phyloP scores from a whole-genome alignment of 75 land plant species.

The Cryptomeria japonica region DNA sequence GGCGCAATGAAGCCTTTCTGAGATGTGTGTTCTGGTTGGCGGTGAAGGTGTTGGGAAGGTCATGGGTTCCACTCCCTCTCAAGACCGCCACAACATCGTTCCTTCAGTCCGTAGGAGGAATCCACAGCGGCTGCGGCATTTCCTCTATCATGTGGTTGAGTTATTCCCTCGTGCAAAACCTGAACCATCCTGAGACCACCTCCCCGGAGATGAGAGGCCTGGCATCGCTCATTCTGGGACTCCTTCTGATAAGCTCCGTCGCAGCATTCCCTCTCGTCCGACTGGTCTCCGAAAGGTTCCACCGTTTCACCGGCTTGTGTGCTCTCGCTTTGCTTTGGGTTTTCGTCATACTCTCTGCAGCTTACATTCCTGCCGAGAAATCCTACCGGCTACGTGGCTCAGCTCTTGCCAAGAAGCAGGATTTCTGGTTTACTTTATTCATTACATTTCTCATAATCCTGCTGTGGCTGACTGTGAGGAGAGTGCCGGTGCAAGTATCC shows the following conservation, averaged over 20 bases:
- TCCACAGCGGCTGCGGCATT: too few species aligned
- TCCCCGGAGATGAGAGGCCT: too few species aligned
- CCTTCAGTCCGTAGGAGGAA: too few species aligned
- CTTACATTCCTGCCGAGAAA: slow-evolving; percentile 36
- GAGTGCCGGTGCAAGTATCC: slow-evolving; percentile 43
- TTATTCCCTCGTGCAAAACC: too few species aligned
- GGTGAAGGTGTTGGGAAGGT: too few species aligned
- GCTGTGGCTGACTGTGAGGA: slow-evolving; percentile 50
- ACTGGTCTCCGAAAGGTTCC: slow-evolving; percentile 50
- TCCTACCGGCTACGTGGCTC: slow-evolving; percentile 23
- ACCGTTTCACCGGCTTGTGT: slow-evolving; percentile 57
- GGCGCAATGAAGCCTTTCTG: too few species aligned
- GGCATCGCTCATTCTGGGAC: slow-evolving; percentile 30
- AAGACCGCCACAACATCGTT: too few species aligned
- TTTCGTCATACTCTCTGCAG: too few species aligned
- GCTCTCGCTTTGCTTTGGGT: too few species aligned
- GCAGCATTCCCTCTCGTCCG: slow-evolving; percentile 65
- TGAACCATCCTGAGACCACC: not conserved
- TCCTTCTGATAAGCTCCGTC: slow-evolving; percentile 31
- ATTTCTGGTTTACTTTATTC: slow-evolving; percentile 51
- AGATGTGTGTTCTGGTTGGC: too few species aligned
- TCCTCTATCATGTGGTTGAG: too few species aligned
- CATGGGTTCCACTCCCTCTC: too few species aligned
- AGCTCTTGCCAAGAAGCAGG: slow-evolving; percentile 25
- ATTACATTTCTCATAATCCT: slow-evolving; percentile 48